Evolutionary conservation across 805 yeast genomes (phyloP).

Genomic region (Saturnispora sekii): DNA sequence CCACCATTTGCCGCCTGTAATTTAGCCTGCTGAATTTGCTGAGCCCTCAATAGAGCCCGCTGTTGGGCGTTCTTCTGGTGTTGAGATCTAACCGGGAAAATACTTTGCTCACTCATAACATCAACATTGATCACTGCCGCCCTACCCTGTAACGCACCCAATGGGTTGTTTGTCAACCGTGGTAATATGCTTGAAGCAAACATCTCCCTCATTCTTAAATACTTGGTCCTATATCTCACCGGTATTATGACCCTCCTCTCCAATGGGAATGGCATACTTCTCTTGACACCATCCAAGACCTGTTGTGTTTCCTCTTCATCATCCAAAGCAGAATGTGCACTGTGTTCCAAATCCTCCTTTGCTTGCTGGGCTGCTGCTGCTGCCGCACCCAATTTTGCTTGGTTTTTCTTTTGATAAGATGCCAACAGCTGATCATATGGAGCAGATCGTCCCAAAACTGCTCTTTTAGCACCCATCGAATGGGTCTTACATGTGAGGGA

Average conservation of each 20-base stretch:
- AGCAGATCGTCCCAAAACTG: conserved; percentile 87
- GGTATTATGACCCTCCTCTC: conserved; percentile 70
- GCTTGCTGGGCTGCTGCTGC: conserved; percentile 74
- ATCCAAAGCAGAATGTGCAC: conserved; percentile 43
- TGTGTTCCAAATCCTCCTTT: conserved; percentile 52
- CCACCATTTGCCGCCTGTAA: conserved; percentile 13
- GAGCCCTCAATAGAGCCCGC: conserved; percentile 13
- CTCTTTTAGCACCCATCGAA: conserved; percentile 96
- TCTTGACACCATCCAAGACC: conserved; percentile 79
- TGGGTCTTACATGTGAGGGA: conserved; percentile 96
- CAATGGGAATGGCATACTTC: conserved; percentile 74
- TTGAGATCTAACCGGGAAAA: conserved; percentile 44
- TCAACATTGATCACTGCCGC: conserved; percentile 69
- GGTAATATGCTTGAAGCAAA: conserved; percentile 78
- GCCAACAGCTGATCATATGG: conserved; percentile 84
- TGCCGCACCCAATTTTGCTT: conserved; percentile 77
- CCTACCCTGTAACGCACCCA: conserved; percentile 74
- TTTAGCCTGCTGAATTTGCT: conserved; percentile 8
- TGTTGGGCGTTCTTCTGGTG: conserved; percentile 22
- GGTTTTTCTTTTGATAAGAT: conserved; percentile 86
- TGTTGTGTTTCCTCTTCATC: conserved; percentile 91
- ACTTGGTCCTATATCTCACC: conserved; percentile 56
- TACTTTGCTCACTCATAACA: conserved; percentile 50
- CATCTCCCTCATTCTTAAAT: conserved; percentile 86
- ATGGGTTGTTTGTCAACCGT: conserved; percentile 45